Conservation (phyloP, 805 yeast species). For the Cyberlindnera galapagoensis region DNA sequence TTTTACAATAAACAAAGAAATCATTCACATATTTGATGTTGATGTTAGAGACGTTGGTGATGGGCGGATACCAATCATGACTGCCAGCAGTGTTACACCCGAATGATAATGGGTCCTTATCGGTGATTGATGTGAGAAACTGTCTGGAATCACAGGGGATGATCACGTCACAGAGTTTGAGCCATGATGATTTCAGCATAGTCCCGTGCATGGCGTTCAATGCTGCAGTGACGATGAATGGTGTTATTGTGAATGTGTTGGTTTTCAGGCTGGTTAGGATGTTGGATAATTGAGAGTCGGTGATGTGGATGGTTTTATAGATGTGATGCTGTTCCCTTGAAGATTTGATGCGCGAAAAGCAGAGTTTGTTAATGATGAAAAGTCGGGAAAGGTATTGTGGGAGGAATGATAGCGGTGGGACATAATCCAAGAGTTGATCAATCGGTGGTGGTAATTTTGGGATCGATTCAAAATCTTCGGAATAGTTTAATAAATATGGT, state of each 20-base stretch:
- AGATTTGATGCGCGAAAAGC: conserved; percentile 1
- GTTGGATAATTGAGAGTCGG: neutral
- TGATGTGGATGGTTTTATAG: conserved; percentile 10
- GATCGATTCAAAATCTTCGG: conserved; percentile 3
- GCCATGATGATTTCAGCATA: conserved; percentile 1
- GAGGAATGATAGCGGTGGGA: conserved; percentile 11
- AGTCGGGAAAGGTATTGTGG: conserved; percentile 8
- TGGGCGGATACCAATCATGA: conserved; percentile 11
- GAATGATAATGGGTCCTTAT: conserved; percentile 10
- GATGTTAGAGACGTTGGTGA: conserved; percentile 3
- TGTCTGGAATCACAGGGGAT: conserved; percentile 19
- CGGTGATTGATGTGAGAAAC: conserved; percentile 6
- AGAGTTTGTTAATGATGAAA: conserved; percentile 2
- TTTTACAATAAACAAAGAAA: conserved; percentile 6
- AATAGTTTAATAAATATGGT: conserved; percentile 12
- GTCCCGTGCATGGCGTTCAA: conserved; percentile 11
- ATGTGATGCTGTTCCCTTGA: conserved; percentile 7
- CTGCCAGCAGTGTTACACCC: conserved; percentile 18
- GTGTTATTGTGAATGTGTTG: conserved; percentile 12
- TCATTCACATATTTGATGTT: conserved; percentile 5
- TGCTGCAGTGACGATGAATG: conserved; percentile 16
- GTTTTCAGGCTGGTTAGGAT: conserved; percentile 1
- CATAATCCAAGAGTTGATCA: conserved; percentile 8
- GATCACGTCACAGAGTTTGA: conserved; percentile 12
- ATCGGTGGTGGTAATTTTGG: conserved; percentile 16